These are phyloP conservation scores for Coemansia sp. DNA, from an alignment of 192 early-diverging fungal species.

Conservation along the genomic window DNA sequence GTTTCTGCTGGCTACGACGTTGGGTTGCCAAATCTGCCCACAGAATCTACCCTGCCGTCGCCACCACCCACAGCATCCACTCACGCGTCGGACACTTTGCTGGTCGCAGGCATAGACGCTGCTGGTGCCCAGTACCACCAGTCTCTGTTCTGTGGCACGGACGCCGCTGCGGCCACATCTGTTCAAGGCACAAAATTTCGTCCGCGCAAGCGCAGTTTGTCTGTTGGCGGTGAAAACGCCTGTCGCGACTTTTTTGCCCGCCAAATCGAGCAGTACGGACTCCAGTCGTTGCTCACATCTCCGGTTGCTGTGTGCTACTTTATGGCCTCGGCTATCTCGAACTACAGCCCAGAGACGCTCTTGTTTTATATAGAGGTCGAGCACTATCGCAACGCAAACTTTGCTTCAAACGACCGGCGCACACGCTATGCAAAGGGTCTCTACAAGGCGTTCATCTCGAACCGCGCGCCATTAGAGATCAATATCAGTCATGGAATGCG, in stretches of 20 bases:
- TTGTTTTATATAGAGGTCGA: slow-evolving; percentile 49
- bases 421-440: slow-evolving; percentile 50
- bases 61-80: slow-evolving; percentile 18
- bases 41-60: slow-evolving; percentile 3
- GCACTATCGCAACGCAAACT: slow-evolving; percentile 42
- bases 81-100: background rate
- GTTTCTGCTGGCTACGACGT: background rate
- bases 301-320: slow-evolving; percentile 51
- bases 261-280: slow-evolving; percentile 53
- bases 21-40: background rate
- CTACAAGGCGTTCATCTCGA: slow-evolving; percentile 51
- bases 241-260: slow-evolving; percentile 46
- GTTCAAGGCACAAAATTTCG: slow-evolving; percentile 26
- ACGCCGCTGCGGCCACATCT: background rate
- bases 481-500: slow-evolving; percentile 52
- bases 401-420: slow-evolving; percentile 23
- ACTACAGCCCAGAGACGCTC: slow-evolving; percentile 40
- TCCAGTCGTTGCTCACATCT: slow-evolving; percentile 43
- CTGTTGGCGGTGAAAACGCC: slow-evolving; percentile 46
- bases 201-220: slow-evolving; percentile 51
- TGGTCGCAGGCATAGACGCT: background rate
- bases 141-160: background rate
- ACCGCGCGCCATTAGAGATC: slow-evolving; percentile 45
- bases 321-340: slow-evolving; percentile 37
- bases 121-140: background rate